phyloP scores from a whole-genome alignment of 306 rosid species.

The Quercus dentata region DNA sequence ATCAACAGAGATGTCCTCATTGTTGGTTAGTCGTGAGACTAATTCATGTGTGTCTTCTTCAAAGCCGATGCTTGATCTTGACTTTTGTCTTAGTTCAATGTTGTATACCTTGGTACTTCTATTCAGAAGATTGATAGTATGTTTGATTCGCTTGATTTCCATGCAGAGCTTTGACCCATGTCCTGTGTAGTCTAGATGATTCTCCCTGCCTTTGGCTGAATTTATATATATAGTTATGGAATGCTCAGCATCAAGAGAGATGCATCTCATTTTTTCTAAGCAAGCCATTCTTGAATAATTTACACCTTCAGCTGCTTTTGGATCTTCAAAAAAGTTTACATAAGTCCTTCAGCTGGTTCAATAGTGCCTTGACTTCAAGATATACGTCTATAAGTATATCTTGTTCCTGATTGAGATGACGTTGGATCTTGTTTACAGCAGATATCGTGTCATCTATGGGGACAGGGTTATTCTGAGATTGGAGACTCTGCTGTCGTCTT shows the following conservation, averaged over 20 bases:
- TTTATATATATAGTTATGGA: neutral
- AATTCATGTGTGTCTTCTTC: constrained; percentile 17
- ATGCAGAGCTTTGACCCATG: neutral
- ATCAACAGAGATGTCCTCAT: neutral
- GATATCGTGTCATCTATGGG: neutral
- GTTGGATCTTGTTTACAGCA: neutral
- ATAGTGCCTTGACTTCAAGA: neutral
- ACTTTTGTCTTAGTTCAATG: constrained; percentile 8
- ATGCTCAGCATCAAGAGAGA: neutral
- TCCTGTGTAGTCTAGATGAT: neutral
- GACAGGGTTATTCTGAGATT: neutral
- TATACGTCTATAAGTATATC: neutral
- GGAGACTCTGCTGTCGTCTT: constrained; percentile 7
- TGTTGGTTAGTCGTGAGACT: constrained; percentile 8
- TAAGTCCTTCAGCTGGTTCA: neutral
- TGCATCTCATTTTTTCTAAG: constrained; percentile 4
- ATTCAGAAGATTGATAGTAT: constrained; percentile 2
- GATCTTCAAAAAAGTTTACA: neutral
- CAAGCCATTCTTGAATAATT: neutral
- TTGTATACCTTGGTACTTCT: constrained; percentile 1
- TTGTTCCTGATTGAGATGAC: neutral
- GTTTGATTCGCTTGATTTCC: constrained; percentile 5
- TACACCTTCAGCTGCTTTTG: neutral
- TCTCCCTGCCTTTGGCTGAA: too few relatives aligned
- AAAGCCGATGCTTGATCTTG: constrained; percentile 18